Evolutionary conservation across 441 rosid species (phyloP).

Genomic region (Kokia cookei): DNA sequence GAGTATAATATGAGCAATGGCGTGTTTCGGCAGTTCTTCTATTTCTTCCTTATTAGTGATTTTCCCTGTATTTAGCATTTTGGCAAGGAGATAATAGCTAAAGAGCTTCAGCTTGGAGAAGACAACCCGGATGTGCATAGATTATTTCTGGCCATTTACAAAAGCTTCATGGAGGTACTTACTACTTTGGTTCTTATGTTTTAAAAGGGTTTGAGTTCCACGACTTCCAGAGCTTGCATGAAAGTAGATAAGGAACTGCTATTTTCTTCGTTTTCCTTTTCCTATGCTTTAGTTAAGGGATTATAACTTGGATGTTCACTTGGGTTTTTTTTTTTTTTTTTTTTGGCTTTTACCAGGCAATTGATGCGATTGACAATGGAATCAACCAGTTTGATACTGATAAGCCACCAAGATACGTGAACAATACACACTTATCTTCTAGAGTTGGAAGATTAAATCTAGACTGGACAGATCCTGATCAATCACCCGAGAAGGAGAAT

Average conservation of each 20-base stretch:
- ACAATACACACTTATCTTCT: slow-evolving; percentile 75
- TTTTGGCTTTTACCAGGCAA: slow-evolving; percentile 44
- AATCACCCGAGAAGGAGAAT: slow-evolving; percentile 84
- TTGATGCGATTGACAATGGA: slow-evolving; percentile 90
- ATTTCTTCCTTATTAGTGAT: not conserved
- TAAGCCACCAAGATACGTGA: slow-evolving; percentile 81
- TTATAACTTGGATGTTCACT: not conserved
- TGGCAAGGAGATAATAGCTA: slow-evolving; percentile 80
- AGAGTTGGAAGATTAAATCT: slow-evolving; percentile 84
- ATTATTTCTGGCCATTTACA: slow-evolving; percentile 72
- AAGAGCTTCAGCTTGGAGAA: slow-evolving; percentile 71
- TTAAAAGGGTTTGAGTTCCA: not conserved
- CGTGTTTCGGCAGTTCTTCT: not conserved
- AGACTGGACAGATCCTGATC: slow-evolving; percentile 93
- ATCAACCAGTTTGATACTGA: slow-evolving; percentile 77
- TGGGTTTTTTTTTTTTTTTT: not conserved
- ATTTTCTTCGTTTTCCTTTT: not conserved
- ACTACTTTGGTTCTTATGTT: not conserved
- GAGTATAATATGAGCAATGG: not conserved
- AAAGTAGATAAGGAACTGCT: not conserved
- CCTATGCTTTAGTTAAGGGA: not conserved
- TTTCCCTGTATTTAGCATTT: slow-evolving; percentile 50
- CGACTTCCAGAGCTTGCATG: not conserved
- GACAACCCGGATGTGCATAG: slow-evolving; percentile 74
- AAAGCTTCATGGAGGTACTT: slow-evolving; percentile 83